Evolutionary conservation across 1,284 basidiomycete genomes (phyloP), one percentile per base, ranked within the genome.

Genomic region (Flammula alnicola): DNA sequence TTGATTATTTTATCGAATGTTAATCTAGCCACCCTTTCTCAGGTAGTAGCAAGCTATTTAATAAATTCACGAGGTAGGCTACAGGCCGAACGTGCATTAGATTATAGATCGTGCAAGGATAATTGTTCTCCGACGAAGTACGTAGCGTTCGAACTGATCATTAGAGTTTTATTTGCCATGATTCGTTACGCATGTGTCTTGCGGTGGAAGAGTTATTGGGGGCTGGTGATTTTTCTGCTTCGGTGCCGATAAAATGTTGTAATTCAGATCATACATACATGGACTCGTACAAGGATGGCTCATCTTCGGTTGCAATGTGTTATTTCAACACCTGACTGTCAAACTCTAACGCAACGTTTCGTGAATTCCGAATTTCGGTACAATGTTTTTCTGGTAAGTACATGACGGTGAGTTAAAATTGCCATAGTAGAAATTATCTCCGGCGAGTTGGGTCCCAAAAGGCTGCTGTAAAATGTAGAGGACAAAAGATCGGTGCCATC

Each of bases 41-140:
- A 77, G 74, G 69, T 49, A 68, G 74, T 20, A 69, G 56, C 46
- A 76, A 75, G 57, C 54, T 77, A 29, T 68, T 76, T 42, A 66
- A 63, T 48, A 77, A 75, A 59, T 71, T 75, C 49, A 71, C 63
- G 31, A 72, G 67, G 55, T 72, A 61, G 57, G 37, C n/a, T 10
- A 16, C 17, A 52, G 20, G 41, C 20, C n/a, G n/a, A n/a, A n/a
- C n/a, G n/a, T n/a, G n/a, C n/a, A n/a, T n/a, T n/a, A n/a, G n/a
- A n/a, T n/a, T n/a, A n/a, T n/a, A n/a, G n/a, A n/a, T n/a, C n/a
- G n/a, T n/a, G 5, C 38, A 29, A 20, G 17, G 20, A 17, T 17
- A n/a, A 39, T 39, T 26, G n/a, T 12, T 14, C 23, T 22, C 37
- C 7, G 37, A 39, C n/a, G n/a, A n/a, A n/a, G n/a, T n/a, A n/a